Base-by-base conservation (phyloP, 345 rosid genomes). In the Aegle marmelos region DNA sequence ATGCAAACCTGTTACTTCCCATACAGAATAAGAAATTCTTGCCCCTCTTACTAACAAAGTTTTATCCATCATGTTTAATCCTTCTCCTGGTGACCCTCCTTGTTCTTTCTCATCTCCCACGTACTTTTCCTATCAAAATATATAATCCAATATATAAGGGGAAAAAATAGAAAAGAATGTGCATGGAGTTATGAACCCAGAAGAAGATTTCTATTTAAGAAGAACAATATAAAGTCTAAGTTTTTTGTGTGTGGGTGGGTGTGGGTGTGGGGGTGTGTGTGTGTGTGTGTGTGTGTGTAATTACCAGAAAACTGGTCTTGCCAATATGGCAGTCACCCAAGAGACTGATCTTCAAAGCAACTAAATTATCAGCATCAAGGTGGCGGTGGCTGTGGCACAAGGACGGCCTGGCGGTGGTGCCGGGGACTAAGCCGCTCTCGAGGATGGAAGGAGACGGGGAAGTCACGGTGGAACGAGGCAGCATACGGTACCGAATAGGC, bases 251-350 rank as follows among this genome's bases (percentile, higher is more conserved):
- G n/a, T n/a, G n/a, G n/a, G n/a, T n/a, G n/a, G n/a, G n/a, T n/a
- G n/a, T n/a, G n/a, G n/a, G n/a, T n/a, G n/a, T n/a, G n/a, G n/a
- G n/a, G n/a, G n/a, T n/a, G n/a, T n/a, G n/a, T n/a, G n/a, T n/a
- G n/a, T n/a, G n/a, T n/a, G n/a, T n/a, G n/a, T n/a, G n/a, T n/a
- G n/a, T n/a, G n/a, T n/a, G n/a, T n/a, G n/a, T 14, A 74, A 80
- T 75, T 56, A 93, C 98, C 93, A 90, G 74, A 76, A 95, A 95
- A 80, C 94, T 89, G 7, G 97, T 89, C 77, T 95, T 93, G 37
- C 98, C 98, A 71, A 84, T 89, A 4, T 84, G 85, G 69, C 87
- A 83, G 86, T 95, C 98, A 21, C 99, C 97, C 78, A 95, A 60
- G 72, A 93, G 93, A 45, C 93, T 87, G 77, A 95, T 95, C 88